Conservation (phyloP, 768 basidiomycete species). For the Termitomyces sp. region DNA sequence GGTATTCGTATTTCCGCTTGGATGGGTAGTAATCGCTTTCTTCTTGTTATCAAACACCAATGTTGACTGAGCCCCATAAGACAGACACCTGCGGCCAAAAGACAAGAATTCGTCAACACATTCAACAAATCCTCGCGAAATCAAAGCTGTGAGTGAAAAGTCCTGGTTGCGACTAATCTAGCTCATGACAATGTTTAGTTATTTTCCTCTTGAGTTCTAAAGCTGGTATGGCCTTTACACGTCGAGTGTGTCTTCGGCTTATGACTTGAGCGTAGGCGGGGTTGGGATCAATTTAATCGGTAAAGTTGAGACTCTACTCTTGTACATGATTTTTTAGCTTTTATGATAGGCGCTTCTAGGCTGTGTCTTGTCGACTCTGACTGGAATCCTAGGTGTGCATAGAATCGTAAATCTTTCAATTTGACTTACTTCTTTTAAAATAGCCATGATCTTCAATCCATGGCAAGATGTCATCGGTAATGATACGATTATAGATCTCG, state of each 20-base stretch:
- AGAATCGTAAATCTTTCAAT: not conserved
- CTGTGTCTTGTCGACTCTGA: constrained; percentile 85
- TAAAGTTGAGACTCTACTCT: constrained; percentile 12
- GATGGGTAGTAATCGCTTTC: constrained; percentile 59
- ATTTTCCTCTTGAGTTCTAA: constrained; percentile 92
- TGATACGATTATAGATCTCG: constrained; percentile 22
- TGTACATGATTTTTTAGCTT: not conserved
- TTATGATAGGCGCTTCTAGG: constrained; percentile 62
- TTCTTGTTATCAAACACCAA: not conserved
- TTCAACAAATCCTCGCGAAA: constrained; percentile 81
- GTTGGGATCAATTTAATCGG: constrained; percentile 93
- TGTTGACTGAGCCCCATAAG: constrained; percentile 28
- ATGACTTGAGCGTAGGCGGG: constrained; percentile 48
- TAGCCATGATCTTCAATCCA: constrained; percentile 91
- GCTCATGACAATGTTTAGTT: constrained; percentile 41
- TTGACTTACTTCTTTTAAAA: not conserved
- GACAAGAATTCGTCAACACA: constrained; percentile 81
- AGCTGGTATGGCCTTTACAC: constrained; percentile 39
- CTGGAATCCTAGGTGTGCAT: constrained; percentile 81
- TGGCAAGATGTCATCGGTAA: constrained; percentile 94
- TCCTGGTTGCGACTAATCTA: not conserved
- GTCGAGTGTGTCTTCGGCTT: not conserved
- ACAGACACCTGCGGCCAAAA: constrained; percentile 69
- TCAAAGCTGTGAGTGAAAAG: constrained; percentile 56
- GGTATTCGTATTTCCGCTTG: constrained; percentile 77